These are phyloP conservation scores for Clarireedia homoeocarpa DNA, from an alignment of 2,329 filamentous ascomycete species.

Conservation along the genomic window DNA sequence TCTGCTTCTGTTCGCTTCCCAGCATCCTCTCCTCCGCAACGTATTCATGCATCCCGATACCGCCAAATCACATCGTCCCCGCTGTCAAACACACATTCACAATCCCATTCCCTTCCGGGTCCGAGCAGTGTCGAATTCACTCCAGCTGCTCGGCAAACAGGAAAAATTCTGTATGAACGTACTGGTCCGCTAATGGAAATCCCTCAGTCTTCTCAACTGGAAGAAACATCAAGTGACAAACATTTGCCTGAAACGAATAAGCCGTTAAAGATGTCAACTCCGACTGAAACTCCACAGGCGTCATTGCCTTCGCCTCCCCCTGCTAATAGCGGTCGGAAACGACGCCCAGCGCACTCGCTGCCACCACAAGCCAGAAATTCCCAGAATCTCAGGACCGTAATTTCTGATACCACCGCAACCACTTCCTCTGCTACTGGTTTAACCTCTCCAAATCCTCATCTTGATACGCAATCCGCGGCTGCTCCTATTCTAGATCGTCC, in stretches of 20 bases:
- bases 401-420: background rate
- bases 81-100: background rate
- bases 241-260: no score
- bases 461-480: no score
- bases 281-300: background rate
- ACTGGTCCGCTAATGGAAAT: no score
- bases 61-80: background rate
- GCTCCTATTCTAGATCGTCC: no score
- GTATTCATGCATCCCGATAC: background rate
- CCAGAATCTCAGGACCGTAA: background rate
- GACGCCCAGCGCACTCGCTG: background rate
- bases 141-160: background rate
- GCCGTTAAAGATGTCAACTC: no score
- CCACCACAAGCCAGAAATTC: background rate
- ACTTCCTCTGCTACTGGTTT: background rate
- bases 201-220: no score
- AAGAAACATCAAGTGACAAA: no score
- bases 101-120: background rate
- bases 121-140: background rate
- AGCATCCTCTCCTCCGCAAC: background rate
- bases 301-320: background rate
- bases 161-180: background rate
- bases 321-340: constrained; percentile 1
- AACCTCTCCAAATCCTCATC: background rate
- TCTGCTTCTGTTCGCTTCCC: background rate